A percentile compares a stretch with the other conserved stretches of the same genome.
These are phyloP conservation scores for Endothia cerciana DNA, from an alignment of 2,329 filamentous ascomycete species.

Conservation along the genomic window DNA sequence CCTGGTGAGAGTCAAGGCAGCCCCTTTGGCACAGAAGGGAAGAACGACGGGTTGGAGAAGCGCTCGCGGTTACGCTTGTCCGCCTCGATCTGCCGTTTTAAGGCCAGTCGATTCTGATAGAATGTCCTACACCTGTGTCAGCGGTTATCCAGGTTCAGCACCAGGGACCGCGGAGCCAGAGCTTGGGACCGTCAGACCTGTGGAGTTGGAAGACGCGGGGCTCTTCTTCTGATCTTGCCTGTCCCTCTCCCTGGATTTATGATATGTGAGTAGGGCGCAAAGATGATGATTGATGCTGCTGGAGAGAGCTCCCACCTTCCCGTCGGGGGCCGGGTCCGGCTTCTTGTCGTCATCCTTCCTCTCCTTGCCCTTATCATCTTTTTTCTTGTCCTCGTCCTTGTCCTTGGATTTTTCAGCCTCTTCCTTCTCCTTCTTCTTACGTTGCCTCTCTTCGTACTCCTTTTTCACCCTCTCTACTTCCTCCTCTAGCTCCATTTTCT, in stretches of 20 bases:
- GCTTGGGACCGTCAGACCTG: constrained; percentile 55
- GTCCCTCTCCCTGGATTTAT: constrained; percentile 45
- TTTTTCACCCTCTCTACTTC: constrained; percentile 70
- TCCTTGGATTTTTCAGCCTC: constrained; percentile 59
- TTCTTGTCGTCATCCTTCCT: constrained; percentile 45
- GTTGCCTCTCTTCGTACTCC: constrained; percentile 76
- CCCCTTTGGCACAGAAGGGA: constrained; percentile 81
- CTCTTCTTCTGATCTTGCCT: constrained; percentile 60
- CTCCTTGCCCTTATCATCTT: constrained; percentile 42
- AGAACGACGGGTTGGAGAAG: constrained; percentile 75
- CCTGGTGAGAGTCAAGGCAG: constrained; percentile 40
- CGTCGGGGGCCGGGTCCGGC: constrained; percentile 36
- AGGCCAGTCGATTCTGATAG: constrained; percentile 82
- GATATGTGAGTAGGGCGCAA: constrained; percentile 39
- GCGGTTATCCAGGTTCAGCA: not conserved
- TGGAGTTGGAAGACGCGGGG: constrained; percentile 84
- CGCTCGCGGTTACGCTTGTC: constrained; percentile 83
- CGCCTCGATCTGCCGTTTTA: constrained; percentile 75
- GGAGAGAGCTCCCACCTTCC: constrained; percentile 34
- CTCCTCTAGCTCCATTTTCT: constrained; percentile 67
- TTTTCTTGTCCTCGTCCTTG: constrained; percentile 50
- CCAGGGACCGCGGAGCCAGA: not conserved
- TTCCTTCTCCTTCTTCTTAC: constrained; percentile 70
- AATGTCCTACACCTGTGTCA: constrained; percentile 65
- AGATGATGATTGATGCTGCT: not conserved